Percentiles rank a stretch among this genome's conserved stretches.
Evolutionary conservation across 1,139 yeast genomes (phyloP).

Genomic region (Yamadazyma siamensis): DNA sequence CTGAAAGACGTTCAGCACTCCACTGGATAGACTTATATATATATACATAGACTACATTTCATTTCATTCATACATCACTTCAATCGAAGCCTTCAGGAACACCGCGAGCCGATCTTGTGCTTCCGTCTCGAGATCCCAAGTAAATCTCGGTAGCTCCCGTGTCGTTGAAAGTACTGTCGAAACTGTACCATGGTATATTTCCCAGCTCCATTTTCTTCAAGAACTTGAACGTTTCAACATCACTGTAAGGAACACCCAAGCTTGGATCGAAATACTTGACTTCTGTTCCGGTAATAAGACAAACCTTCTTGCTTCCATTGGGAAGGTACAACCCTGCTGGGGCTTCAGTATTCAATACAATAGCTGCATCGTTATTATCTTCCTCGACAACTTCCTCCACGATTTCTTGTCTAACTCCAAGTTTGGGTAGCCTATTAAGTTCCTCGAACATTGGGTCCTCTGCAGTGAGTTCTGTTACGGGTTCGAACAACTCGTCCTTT

Average conservation of each 20-base stretch:
- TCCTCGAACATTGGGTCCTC: slow-evolving; percentile 46
- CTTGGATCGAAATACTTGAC: slow-evolving; percentile 87
- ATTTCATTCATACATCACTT: too few species aligned
- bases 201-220: slow-evolving; percentile 69
- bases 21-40: slow-evolving; percentile 11
- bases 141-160: slow-evolving; percentile 64
- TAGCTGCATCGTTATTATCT: slow-evolving; percentile 38
- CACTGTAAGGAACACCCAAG: slow-evolving; percentile 80
- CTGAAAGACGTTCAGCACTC: slow-evolving; percentile 56
- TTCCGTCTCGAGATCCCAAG: slow-evolving; percentile 52
- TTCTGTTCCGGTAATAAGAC: slow-evolving; percentile 75
- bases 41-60: slow-evolving; percentile 2
- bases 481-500: slow-evolving; percentile 32
- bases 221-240: slow-evolving; percentile 72
- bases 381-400: slow-evolving; percentile 42
- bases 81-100: slow-evolving; percentile 79
- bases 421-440: slow-evolving; percentile 55
- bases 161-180: slow-evolving; percentile 36
- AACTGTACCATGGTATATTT: slow-evolving; percentile 63
- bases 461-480: slow-evolving; percentile 33
- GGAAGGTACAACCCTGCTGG: slow-evolving; percentile 74
- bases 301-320: slow-evolving; percentile 65
- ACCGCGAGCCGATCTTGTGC: slow-evolving; percentile 67
- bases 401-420: slow-evolving; percentile 58
- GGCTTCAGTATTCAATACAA: slow-evolving; percentile 59